Base-by-base conservation (phyloP, 257 asterid species). In the Nicotiana tomentosiformis region DNA sequence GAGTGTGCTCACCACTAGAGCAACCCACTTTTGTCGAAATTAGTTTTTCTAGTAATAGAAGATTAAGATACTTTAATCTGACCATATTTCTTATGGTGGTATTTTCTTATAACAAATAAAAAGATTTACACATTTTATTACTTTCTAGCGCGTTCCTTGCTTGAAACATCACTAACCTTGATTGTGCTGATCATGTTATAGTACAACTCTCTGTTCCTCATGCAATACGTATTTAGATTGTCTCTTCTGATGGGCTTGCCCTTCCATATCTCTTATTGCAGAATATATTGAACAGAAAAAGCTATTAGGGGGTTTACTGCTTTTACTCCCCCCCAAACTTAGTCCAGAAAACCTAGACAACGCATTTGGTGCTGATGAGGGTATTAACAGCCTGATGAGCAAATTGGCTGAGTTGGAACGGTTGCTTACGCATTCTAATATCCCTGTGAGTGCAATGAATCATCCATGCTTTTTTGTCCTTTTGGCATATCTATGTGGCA, bases 301-400 rank as follows among this genome's bases (percentile, higher is more conserved):
- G 88, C 90, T 91, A 78, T 87, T 95, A 78, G 99, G 99, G 37
- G 97, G 97, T 82, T 82, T 95, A 82, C 89, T 95, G 85, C 90
- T 95, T 83, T 86, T 95, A 84, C 96, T 94, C 68, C 99, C 98
- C 82, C 92, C 89, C 17, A 84, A 89, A 64, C 89, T 93, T 83
- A 90, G 89, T 84, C 94, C 97, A 77, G 86, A 89, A 81, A 82
- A 85, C 82, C 43, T 66, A 14, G 93, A 87, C 81, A 79, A 78
- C 35, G 84, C 46, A 72, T 91, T 61, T 87, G 92, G 84, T 82
- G 85, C 89, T 77, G 92, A 84, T 83, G 57, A 64, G 39, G 87
- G 29, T 74, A 49, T 74, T 74, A 60, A 77, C 83, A 79, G 56
- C 29, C 39, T 84, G 74, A 89, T 87, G 86, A 89, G 89, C 62